Evolutionary conservation across 306 rosid genomes (phyloP), one percentile per base, ranked within the genome.

Genomic region (Quercus robur): DNA sequence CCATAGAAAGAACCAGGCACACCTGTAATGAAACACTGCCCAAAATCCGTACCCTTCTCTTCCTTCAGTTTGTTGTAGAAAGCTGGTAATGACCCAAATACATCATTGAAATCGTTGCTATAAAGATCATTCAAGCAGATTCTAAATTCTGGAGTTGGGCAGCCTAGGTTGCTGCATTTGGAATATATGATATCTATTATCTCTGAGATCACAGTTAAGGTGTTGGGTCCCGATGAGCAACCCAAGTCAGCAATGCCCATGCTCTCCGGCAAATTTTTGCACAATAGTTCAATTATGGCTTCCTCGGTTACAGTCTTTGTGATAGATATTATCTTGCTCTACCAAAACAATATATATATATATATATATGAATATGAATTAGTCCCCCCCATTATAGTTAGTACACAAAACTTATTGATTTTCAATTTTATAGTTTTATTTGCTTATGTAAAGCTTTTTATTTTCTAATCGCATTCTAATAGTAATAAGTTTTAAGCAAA

Each of bases 181-280:
- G 84, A 52, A 38, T 75, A 31, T 0, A 94, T 28, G 18, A 46
- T 62, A 8, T 88, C 78, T 3, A 88, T n/a, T 33, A 93, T 81
- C 75, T 90, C 81, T 0, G 83, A 86, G 26, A 94, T 74, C 3
- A 88, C 84, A 4, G 31, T 13, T 31, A 94, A 61, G 0, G 88
- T 76, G 85, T 94, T 93, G 20, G 97, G 99, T 7, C 99, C 99
- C 2, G 95, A 87, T 19, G 97, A 91, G 52, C 99, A 93, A 9
- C 99, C 99, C 71, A 94, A 85, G 68, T 94, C 99, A 0, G 91
- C 99, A 21, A 94, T 88, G 26, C 85, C 83, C 79, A 94, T 83
- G 84, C 86, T 93, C 75, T 64, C 76, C 1, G 81, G 81, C 56
- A 51, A 21, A 14, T 30, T 77, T 56, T 82, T 72, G n/a, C 69